Conservation (phyloP, 73 alveolate species). For the Tetrahymena thermophila region DNA sequence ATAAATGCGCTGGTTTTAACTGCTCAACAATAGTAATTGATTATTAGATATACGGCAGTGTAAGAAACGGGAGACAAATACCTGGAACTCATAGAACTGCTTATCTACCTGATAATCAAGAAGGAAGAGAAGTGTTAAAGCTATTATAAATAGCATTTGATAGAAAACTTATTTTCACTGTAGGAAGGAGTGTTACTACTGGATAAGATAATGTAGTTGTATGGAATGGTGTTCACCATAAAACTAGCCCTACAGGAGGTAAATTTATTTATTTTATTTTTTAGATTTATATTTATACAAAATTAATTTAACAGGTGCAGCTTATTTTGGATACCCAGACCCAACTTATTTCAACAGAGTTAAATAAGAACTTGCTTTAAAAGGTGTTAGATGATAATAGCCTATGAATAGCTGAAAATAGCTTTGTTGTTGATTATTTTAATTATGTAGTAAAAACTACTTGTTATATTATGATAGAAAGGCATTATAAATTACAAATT, state of each 20-base stretch:
- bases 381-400: conserved; percentile 53
- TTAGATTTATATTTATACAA: not conserved
- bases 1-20: conserved; percentile 43
- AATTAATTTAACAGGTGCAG: not conserved
- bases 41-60: conserved; percentile 64
- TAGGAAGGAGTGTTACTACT: conserved; percentile 95
- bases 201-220: conserved; percentile 78
- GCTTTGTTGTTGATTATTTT: too few relatives aligned
- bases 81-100: conserved; percentile 88
- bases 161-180: conserved; percentile 81
- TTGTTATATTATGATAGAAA: too few relatives aligned
- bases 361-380: conserved; percentile 76
- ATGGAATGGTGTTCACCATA: conserved; percentile 97
- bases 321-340: conserved; percentile 93
- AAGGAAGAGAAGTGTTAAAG: conserved; percentile 80
- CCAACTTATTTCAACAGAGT: conserved; percentile 91
- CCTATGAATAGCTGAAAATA: too few relatives aligned
- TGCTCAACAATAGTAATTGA: conserved; percentile 56
- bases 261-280: conserved; percentile 30
- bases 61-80: conserved; percentile 48
- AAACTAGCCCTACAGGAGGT: conserved; percentile 90
- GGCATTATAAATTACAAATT: too few relatives aligned
- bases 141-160: conserved; percentile 78
- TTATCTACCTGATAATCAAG: conserved; percentile 82
- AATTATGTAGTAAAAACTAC: too few relatives aligned